Evolutionary conservation across 2,329 filamentous ascomycete genomes (phyloP).

Genomic region (Magnaporthiopsis rhizophila): DNA sequence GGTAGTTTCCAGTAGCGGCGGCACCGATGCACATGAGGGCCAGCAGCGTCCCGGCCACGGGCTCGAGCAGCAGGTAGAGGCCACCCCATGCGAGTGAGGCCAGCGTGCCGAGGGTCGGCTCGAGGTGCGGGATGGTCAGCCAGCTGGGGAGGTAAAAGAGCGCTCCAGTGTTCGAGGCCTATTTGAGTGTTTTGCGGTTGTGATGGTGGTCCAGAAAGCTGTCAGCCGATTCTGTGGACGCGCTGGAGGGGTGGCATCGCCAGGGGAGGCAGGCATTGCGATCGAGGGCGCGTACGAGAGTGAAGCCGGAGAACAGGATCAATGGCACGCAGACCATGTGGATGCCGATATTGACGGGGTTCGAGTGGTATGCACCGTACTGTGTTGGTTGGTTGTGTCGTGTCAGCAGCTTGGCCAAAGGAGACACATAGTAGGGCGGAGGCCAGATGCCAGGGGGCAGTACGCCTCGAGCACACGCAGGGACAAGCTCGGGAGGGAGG

Average conservation of each 20-base stretch:
- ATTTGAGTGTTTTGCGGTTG: constrained; percentile 14
- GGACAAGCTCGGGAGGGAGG: background rate
- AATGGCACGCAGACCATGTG: constrained; percentile 74
- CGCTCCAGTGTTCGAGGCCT: constrained; percentile 56
- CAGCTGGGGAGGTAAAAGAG: constrained; percentile 58
- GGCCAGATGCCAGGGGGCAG: background rate
- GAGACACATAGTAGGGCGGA: background rate
- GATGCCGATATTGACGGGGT: constrained; percentile 68
- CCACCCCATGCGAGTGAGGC: constrained; percentile 60
- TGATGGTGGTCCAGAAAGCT: background rate
- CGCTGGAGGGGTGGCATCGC: background rate
- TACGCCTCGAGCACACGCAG: too few species aligned
- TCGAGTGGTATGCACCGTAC: constrained; percentile 81
- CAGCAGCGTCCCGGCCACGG: constrained; percentile 75
- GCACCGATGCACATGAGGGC: constrained; percentile 68
- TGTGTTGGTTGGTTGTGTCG: constrained; percentile 25
- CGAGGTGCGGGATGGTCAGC: constrained; percentile 59
- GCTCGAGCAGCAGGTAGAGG: constrained; percentile 87
- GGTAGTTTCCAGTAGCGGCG: constrained; percentile 68
- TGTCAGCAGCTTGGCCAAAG: background rate
- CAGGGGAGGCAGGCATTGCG: constrained; percentile 19
- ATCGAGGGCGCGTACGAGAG: constrained; percentile 46
- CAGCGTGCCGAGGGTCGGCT: constrained; percentile 59
- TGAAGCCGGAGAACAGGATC: constrained; percentile 62
- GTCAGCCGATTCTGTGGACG: background rate